Conservation (phyloP, 192 early-diverging fungal genomes). For the Oehlia diaphana region DNA sequence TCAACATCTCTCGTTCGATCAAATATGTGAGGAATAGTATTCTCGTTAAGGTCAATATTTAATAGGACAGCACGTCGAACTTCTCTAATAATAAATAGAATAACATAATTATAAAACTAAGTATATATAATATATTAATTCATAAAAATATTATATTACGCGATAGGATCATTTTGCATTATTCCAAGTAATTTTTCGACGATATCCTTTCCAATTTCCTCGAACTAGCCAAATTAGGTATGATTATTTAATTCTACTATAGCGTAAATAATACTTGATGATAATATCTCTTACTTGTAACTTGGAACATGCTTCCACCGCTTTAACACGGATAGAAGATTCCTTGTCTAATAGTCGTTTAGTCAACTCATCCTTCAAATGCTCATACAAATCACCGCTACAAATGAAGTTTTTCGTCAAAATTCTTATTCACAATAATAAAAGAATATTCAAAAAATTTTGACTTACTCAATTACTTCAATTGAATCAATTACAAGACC, state of each 20-base stretch:
- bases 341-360: conserved; percentile 83
- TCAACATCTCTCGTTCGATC: conserved; percentile 80
- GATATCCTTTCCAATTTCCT: conserved; percentile 47
- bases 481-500: conserved; percentile 70
- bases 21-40: conserved; percentile 68
- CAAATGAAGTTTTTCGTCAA: not conserved
- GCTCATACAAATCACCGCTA: conserved; percentile 74
- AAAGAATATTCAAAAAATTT: not conserved
- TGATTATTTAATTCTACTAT: not conserved
- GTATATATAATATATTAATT: too few species aligned
- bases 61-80: conserved; percentile 80
- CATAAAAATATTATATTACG: conserved; percentile 44
- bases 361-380: conserved; percentile 64
- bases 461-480: conserved; percentile 72
- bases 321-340: conserved; percentile 71
- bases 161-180: conserved; percentile 73
- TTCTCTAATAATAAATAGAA: conserved; percentile 49
- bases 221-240: conserved; percentile 29
- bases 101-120: too few species aligned
- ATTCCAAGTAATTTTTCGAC: conserved; percentile 62
- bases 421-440: not conserved
- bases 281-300: conserved; percentile 61
- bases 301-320: conserved; percentile 74
- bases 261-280: conserved; percentile 20
- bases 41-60: conserved; percentile 64